Conservation (phyloP, 2,329 filamentous ascomycete genomes). For the Exophiala sp. region DNA sequence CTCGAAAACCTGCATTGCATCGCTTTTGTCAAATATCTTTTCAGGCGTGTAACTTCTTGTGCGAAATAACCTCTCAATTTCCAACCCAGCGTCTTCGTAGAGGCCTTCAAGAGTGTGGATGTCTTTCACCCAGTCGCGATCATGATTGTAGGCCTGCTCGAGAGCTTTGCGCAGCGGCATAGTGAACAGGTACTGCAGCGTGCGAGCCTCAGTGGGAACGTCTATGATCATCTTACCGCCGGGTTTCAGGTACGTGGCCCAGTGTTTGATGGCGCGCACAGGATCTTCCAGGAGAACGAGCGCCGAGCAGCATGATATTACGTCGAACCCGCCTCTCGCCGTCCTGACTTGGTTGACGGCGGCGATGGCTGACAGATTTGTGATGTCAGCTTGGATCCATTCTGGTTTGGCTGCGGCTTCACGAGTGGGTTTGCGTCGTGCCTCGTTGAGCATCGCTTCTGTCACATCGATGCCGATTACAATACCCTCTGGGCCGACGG, state of each 20-base stretch:
- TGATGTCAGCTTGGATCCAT: slow-evolving; percentile 10
- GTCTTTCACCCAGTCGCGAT: slow-evolving; percentile 8
- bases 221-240: slow-evolving; percentile 22
- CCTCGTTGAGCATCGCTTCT: slow-evolving; percentile 40
- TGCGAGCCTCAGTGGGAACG: slow-evolving; percentile 15
- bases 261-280: slow-evolving; percentile 9
- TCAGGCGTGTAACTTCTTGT: slow-evolving; percentile 15
- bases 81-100: slow-evolving; percentile 10
- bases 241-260: slow-evolving; percentile 9
- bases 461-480: slow-evolving; percentile 43
- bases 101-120: slow-evolving; percentile 13
- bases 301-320: slow-evolving; percentile 20
- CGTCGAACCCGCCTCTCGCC: slow-evolving; percentile 8
- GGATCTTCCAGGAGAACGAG: slow-evolving; percentile 14
- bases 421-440: slow-evolving; percentile 16
- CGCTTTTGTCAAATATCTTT: slow-evolving; percentile 3
- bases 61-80: slow-evolving; percentile 10
- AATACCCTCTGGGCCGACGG: slow-evolving; percentile 36
- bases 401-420: slow-evolving; percentile 1
- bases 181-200: slow-evolving; percentile 12
- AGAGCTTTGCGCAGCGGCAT: slow-evolving; percentile 7
- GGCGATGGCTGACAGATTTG: slow-evolving; percentile 2
- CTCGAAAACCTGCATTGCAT: slow-evolving; percentile 10
- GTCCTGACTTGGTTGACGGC: slow-evolving; percentile 5
- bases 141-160: background rate